These are phyloP conservation scores for Saturnispora zaruensis DNA, from an alignment of 805 yeast species.

Conservation along the genomic window DNA sequence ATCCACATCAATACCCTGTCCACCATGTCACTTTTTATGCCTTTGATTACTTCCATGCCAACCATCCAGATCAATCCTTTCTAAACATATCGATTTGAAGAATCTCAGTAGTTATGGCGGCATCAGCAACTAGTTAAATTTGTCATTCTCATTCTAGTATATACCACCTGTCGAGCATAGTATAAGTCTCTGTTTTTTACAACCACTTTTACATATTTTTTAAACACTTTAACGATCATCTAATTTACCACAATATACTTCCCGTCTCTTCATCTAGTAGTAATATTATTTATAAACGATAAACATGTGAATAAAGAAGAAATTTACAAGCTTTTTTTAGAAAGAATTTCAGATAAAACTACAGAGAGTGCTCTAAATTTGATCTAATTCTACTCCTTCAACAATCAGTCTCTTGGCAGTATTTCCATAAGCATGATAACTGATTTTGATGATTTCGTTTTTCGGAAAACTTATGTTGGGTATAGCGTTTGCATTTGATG, in stretches of 20 bases:
- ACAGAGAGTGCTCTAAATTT: not conserved
- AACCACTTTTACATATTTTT: not conserved
- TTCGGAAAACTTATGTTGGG: slow-evolving; percentile 73
- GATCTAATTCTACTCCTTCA: slow-evolving; percentile 19
- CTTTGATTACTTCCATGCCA: not conserved
- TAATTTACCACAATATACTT: too few species aligned
- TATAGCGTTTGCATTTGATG: slow-evolving; percentile 77
- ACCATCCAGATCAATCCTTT: too few species aligned
- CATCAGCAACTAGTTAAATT: not conserved
- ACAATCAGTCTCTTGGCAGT: slow-evolving; percentile 46
- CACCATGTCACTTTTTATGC: not conserved
- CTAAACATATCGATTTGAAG: too few species aligned
- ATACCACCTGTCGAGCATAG: not conserved
- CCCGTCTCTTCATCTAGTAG: not conserved
- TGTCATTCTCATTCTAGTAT: not conserved
- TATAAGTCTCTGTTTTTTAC: not conserved
- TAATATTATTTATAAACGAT: not conserved
- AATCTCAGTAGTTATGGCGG: not conserved
- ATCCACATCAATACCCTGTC: not conserved
- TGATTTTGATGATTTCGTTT: slow-evolving; percentile 77
- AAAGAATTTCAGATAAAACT: not conserved
- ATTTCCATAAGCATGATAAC: slow-evolving; percentile 80
- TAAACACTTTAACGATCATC: not conserved
- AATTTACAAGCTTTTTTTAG: not conserved
- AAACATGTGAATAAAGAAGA: not conserved